Evolutionary conservation across 257 asterid genomes (phyloP).

Genomic region (Prunella vulgaris): DNA sequence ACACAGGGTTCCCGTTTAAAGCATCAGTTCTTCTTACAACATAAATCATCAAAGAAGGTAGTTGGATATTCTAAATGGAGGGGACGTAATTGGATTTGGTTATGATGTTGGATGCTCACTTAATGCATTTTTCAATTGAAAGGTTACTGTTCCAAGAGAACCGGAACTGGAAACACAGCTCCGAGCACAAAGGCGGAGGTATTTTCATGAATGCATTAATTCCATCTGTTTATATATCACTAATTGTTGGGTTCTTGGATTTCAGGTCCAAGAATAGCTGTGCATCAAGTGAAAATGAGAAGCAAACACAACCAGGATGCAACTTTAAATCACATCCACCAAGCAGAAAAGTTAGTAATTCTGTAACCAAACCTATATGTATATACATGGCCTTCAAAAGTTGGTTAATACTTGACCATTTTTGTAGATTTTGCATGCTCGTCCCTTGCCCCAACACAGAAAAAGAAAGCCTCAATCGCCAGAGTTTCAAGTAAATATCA

Average conservation of each 20-base stretch:
- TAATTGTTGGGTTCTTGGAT: neutral
- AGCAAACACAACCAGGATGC: slow-evolving; percentile 25
- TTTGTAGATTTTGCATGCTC: slow-evolving; percentile 39
- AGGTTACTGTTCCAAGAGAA: slow-evolving; percentile 78
- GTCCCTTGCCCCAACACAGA: slow-evolving; percentile 29
- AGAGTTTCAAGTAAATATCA: slow-evolving; percentile 45
- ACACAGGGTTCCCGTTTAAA: slow-evolving; percentile 62
- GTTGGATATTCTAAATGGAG: neutral
- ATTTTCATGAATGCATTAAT: neutral
- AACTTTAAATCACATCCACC: slow-evolving; percentile 35
- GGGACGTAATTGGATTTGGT: neutral
- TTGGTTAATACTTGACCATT: neutral
- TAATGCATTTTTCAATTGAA: slow-evolving; percentile 17
- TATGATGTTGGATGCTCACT: slow-evolving; percentile 7
- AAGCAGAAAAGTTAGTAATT: slow-evolving; percentile 63
- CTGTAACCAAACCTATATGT: neutral
- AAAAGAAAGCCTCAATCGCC: slow-evolving; percentile 45
- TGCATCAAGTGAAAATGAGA: slow-evolving; percentile 43
- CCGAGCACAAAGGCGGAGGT: slow-evolving; percentile 84
- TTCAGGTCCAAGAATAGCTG: slow-evolving; percentile 57
- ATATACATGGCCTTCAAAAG: neutral
- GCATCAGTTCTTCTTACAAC: slow-evolving; percentile 54
- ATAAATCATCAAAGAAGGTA: slow-evolving; percentile 71
- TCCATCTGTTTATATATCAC: neutral
- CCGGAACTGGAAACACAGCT: slow-evolving; percentile 65